phyloP scores from a whole-genome alignment of 345 rosid species.

The Gynandropsis gynandra region DNA sequence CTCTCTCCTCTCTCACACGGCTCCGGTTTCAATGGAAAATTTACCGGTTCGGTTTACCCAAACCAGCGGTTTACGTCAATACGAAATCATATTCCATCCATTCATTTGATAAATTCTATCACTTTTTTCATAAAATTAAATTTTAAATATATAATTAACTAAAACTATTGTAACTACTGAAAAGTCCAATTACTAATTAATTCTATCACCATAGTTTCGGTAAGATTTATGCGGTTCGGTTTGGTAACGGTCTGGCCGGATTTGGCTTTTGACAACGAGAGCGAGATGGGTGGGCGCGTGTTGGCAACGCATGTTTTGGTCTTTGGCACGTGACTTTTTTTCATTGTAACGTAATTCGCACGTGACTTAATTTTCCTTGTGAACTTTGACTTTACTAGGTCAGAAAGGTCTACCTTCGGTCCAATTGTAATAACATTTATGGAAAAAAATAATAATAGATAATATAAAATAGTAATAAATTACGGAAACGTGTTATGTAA shows the following conservation, averaged over 20 bases:
- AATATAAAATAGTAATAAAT: no score
- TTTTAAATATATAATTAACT: no score
- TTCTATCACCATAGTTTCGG: no score
- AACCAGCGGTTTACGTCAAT: conserved; percentile 10
- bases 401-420: no score
- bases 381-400: conserved; percentile 13
- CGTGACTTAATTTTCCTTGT: conserved; percentile 10
- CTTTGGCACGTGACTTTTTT: conserved; percentile 23
- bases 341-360: conserved; percentile 15
- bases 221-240: no score
- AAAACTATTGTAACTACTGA: no score
- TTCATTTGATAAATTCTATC: no score
- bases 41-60: conserved; percentile 16
- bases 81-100: not conserved
- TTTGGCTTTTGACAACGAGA: conserved; percentile 12
- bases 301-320: conserved; percentile 30
- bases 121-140: no score
- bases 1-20: conserved; percentile 19
- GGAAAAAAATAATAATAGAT: no score
- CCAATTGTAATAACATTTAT: no score
- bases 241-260: conserved; percentile 6
- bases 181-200: no score
- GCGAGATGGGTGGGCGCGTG: conserved; percentile 28
- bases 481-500: no score
- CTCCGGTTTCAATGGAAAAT: conserved; percentile 1